Conservation (phyloP, 495 filamentous ascomycete species). For the Hypoxylon cercidicola region DNA sequence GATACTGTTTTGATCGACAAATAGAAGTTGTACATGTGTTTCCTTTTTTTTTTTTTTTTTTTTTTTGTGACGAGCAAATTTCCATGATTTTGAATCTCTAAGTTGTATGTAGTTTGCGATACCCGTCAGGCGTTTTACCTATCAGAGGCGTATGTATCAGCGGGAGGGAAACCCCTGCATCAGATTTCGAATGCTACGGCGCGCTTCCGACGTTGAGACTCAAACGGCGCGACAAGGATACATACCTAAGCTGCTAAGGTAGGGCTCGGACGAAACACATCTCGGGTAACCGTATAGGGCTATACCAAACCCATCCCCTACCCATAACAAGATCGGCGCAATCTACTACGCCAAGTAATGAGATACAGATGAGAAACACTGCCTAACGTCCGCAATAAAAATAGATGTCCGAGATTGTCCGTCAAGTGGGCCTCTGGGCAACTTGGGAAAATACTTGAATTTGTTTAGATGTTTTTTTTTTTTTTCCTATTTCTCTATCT, state of each 20-base stretch:
- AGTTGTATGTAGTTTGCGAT: slow-evolving; percentile 3
- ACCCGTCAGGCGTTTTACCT: neutral
- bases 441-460: neutral
- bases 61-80: too few species aligned
- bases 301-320: slow-evolving; percentile 23
- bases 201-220: slow-evolving; percentile 12
- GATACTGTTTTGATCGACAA: too few species aligned
- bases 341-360: slow-evolving; percentile 19
- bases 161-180: slow-evolving; percentile 14
- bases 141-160: neutral
- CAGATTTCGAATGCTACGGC: slow-evolving; percentile 13
- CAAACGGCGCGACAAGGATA: slow-evolving; percentile 17
- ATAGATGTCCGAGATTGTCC: slow-evolving; percentile 29
- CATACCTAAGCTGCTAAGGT: too few species aligned
- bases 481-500: too few species aligned
- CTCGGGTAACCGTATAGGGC: slow-evolving; percentile 26
- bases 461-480: neutral
- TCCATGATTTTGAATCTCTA: too few species aligned
- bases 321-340: slow-evolving; percentile 24
- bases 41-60: too few species aligned
- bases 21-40: too few species aligned
- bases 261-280: slow-evolving; percentile 30
- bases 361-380: slow-evolving; percentile 29
- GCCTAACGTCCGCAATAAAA: slow-evolving; percentile 25
- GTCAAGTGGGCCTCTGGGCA: slow-evolving; percentile 6